Base-by-base conservation (phyloP, 768 basidiomycete genomes). In the Crassisporium funariophilum region DNA sequence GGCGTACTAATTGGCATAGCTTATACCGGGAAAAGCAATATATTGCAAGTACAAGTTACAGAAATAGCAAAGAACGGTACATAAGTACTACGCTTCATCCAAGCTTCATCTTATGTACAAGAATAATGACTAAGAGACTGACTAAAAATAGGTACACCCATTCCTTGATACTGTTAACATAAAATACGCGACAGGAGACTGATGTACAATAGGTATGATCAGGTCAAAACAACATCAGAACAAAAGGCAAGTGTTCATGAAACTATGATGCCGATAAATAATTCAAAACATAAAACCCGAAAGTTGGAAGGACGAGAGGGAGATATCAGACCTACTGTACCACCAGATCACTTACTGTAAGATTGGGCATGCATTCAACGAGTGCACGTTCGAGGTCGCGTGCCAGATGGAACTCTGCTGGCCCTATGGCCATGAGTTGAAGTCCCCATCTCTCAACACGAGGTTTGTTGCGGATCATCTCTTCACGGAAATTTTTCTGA, bases 391-490 rank as follows among this genome's bases (percentile, higher is more conserved):
- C 33, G n/a, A 42, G 19, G 13, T 24, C 16, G 41, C 16, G 11
- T 5, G 27, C 31, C 36, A 27, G 36, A 24, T 44, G 31, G 11
- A 27, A 17, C 9, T 44, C 36, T 27, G 44, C 33, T 19, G 48
- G 41, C 17, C 46, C 46, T 15, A 50, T 44, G 19, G 41, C 36
- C 13, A 50, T 36, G 7, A 44, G 41, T 21, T 50, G 45, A 31
- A 50, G 45, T 13, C 27, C 39, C 53, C 53, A 54, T 31, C 23
- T 16, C 11, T 12, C 21, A 16, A 53, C 17, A 4, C 13, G 12
- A 10, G 35, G 15, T 12, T 24, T 23, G 16, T 49, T 33, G 11
- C 35, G 37, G 6, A 34, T 21, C 3, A 53, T 22, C 6, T 42
- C 44, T 7, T 35, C 44, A 12, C 20, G 31, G 35, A 53, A 49